Conservation (phyloP, 306 rosid genomes). For the Ziziphus jujuba region DNA sequence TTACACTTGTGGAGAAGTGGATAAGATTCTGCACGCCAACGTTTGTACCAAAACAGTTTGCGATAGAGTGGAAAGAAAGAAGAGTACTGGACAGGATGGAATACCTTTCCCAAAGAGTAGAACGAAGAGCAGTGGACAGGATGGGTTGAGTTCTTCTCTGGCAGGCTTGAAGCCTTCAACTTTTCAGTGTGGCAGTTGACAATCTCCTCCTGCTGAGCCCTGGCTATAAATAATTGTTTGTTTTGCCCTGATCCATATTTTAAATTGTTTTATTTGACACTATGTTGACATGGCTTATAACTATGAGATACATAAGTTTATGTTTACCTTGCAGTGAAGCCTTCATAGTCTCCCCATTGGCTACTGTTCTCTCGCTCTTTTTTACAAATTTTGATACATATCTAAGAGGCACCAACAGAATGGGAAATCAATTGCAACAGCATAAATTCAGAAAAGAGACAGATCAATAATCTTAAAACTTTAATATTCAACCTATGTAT, state of each 20-base stretch:
- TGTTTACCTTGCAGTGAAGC: conserved; percentile 18
- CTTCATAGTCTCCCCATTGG: conserved; percentile 20
- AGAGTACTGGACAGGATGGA: conserved; percentile 2
- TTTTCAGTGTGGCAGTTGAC: not conserved
- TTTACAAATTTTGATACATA: conserved; percentile 19
- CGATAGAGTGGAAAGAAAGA: not conserved
- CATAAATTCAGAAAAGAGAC: not conserved
- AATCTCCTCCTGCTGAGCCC: conserved; percentile 6
- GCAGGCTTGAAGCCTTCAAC: conserved; percentile 5
- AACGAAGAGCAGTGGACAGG: not conserved
- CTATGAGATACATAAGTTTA: not conserved
- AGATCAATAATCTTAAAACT: not conserved
- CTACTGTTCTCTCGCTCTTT: conserved; percentile 12
- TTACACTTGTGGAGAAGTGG: too few species aligned
- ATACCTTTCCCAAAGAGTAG: too few species aligned
- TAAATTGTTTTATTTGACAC: not conserved
- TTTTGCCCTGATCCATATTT: conserved; percentile 22
- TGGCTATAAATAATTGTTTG: conserved; percentile 14
- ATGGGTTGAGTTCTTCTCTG: not conserved
- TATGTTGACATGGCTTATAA: not conserved
- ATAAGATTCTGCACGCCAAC: not conserved
- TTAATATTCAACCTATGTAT: not conserved
- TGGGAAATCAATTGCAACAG: not conserved
- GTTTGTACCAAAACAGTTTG: not conserved
- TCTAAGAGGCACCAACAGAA: not conserved